Base-by-base conservation (phyloP, 192 early-diverging fungal species). In the Coemansia sp. region DNA sequence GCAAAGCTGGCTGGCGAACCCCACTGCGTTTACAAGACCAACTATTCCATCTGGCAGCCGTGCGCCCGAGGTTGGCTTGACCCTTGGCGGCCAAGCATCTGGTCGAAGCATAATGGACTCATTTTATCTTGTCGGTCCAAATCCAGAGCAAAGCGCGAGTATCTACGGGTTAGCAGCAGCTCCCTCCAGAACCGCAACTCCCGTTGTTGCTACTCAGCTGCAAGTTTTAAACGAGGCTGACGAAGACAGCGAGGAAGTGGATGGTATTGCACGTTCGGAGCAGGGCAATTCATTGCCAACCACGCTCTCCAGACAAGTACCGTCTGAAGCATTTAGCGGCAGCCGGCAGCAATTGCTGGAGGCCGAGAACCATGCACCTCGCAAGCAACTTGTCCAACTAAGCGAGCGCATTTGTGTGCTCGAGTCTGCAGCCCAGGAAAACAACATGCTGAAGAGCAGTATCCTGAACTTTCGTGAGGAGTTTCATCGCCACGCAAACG, bases 371-470 rank as follows among this genome's bases (percentile, higher is more conserved):
- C 50, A 60, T 21, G 31, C 50, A 9, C 56, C 71, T 11, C 43
- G 49, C 4, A 38, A 13, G 32, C 62, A 71, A 18, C 55, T 60
- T 15, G 53, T 43, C 26, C 45, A 51, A 13, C 47, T 71, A 30
- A 56, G 55, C 17, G 69, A 78, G 52, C 62, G 69, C 1, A 57
- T 78, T 9, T 59, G 64, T 22, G 60, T 56, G 19, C 54, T 78
- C 5, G 75, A 71, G 45, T 63, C 63, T 17, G 75, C 75, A 5
- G 75, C 75, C 1, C 75, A 71, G 19, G 75, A 78, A 30, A 78
- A 71, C 60, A 78, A 61, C 37, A 71, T 78, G 65, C 61, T 78
- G 2, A 78, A 71, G 33, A 78, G 75, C 51, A 78, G 75, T 35
- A 78, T 78, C n/a, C 57, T 67, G 9, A 78, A 55, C 42, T 71